These are phyloP conservation scores for Fusarium sp. DNA, from an alignment of 2,329 filamentous ascomycete genomes.

Conservation along the genomic window DNA sequence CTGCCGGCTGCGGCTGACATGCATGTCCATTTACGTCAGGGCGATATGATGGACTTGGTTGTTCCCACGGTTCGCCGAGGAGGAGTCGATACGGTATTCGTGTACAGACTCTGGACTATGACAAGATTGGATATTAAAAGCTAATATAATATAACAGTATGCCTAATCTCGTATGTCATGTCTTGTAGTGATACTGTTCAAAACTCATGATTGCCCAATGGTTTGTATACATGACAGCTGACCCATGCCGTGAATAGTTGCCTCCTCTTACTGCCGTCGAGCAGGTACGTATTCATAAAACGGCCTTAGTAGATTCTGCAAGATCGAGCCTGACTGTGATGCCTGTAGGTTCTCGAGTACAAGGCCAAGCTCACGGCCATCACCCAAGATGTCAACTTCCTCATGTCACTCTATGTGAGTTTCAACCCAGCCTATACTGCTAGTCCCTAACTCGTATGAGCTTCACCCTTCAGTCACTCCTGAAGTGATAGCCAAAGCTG, in stretches of 20 bases:
- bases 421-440: neutral
- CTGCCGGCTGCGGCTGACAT: constrained; percentile 72
- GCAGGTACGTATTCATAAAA: constrained; percentile 15
- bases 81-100: constrained; percentile 69
- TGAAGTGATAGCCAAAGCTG: constrained; percentile 75
- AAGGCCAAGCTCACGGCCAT: constrained; percentile 66
- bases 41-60: constrained; percentile 67
- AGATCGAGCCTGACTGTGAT: neutral
- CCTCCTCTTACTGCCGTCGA: constrained; percentile 32
- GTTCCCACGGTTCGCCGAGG: constrained; percentile 62
- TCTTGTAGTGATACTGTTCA: neutral
- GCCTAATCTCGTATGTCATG: constrained; percentile 65
- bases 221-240: neutral
- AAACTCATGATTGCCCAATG: neutral
- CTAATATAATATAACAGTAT: constrained; percentile 45
- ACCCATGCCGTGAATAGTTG: constrained; percentile 1
- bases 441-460: constrained; percentile 33
- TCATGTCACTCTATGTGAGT: constrained; percentile 75
- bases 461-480: constrained; percentile 70
- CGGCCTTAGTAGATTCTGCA: too few species aligned
- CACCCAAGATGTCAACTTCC: constrained; percentile 69
- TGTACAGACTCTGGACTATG: constrained; percentile 49
- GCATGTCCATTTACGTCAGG: constrained; percentile 76
- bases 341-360: constrained; percentile 68
- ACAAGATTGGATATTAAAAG: constrained; percentile 16